Conservation (phyloP, 2,329 filamentous ascomycete genomes). For the Verticillium nubilum region DNA sequence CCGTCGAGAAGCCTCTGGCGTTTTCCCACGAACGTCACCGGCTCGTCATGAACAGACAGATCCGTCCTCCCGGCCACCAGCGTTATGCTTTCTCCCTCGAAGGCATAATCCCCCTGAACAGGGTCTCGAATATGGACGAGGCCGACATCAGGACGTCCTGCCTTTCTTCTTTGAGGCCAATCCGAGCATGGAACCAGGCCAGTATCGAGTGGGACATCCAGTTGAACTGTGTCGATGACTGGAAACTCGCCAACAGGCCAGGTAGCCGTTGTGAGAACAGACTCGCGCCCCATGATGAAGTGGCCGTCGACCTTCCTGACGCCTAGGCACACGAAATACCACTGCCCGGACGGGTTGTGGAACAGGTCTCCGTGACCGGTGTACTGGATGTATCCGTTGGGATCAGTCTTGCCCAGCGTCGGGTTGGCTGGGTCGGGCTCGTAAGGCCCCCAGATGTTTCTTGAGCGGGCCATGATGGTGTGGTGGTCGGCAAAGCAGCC, state of each 20-base stretch:
- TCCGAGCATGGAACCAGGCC: not conserved
- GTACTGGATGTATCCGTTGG: constrained; percentile 41
- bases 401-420: constrained; percentile 45
- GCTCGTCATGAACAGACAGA: not conserved
- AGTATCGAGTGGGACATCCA: not conserved
- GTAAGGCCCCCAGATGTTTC: constrained; percentile 54
- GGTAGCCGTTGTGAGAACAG: constrained; percentile 32
- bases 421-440: constrained; percentile 52
- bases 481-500: constrained; percentile 42
- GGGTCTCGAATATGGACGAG: constrained; percentile 4
- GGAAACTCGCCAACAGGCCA: constrained; percentile 31
- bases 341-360: constrained; percentile 43
- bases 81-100: not conserved
- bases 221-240: constrained; percentile 13
- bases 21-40: constrained; percentile 5
- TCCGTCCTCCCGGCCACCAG: not conserved
- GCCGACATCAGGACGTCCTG: not conserved
- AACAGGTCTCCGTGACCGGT: constrained; percentile 49
- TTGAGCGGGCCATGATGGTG: constrained; percentile 49
- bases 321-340: constrained; percentile 46
- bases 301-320: constrained; percentile 44
- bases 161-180: not conserved
- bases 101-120: not conserved
- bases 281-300: constrained; percentile 49
- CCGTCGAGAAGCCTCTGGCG: constrained; percentile 2